phyloP scores from a whole-genome alignment of 148 eudicot species.

The Rhododendron molle region DNA sequence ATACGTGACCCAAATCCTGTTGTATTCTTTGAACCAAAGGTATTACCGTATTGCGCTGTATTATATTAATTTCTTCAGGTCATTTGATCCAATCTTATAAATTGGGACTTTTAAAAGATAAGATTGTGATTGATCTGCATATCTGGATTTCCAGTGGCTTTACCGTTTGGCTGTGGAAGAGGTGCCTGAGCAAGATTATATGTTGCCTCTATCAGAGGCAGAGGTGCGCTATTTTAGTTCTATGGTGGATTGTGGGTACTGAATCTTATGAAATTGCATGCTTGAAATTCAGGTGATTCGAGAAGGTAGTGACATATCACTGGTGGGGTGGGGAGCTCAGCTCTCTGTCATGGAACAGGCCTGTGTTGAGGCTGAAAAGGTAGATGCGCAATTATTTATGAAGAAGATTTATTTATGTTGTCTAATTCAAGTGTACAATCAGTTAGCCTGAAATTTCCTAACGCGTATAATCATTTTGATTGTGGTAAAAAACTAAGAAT shows the following conservation, averaged over 20 bases:
- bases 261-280: slow-evolving; percentile 3
- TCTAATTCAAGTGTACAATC: neutral
- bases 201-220: slow-evolving; percentile 86
- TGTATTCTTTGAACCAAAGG: slow-evolving; percentile 98
- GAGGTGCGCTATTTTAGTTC: slow-evolving; percentile 48
- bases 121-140: neutral
- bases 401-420: neutral
- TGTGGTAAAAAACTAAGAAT: neutral
- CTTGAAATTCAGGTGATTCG: slow-evolving; percentile 55
- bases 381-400: slow-evolving; percentile 8
- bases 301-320: slow-evolving; percentile 90
- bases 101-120: neutral
- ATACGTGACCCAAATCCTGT: slow-evolving; percentile 98
- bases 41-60: slow-evolving; percentile 30
- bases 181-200: slow-evolving; percentile 89
- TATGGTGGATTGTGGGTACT: neutral
- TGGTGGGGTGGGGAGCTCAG: slow-evolving; percentile 99
- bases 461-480: neutral
- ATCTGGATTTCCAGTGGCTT: slow-evolving; percentile 58
- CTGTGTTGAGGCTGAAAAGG: slow-evolving; percentile 93
- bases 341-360: slow-evolving; percentile 84
- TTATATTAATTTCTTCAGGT: slow-evolving; percentile 6
- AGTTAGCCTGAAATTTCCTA: neutral
- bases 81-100: neutral
- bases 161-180: slow-evolving; percentile 95